Percentiles rank a stretch among this genome's conserved stretches.
phyloP scores from a whole-genome alignment of 2,329 filamentous ascomycete species.

The Fusarium poae region DNA sequence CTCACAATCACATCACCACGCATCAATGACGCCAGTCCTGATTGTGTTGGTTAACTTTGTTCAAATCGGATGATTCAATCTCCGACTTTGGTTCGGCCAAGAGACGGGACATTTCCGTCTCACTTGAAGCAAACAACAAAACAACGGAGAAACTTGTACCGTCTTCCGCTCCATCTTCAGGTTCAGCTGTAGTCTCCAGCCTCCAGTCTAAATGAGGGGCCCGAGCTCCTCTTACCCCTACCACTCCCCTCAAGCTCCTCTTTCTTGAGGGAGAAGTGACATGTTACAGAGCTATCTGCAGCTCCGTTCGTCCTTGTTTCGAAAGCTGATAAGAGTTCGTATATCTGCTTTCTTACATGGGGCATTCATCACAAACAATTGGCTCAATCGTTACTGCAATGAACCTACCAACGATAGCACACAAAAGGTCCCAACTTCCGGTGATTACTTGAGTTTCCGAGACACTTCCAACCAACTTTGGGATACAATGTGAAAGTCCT shows the following conservation, averaged over 20 bases:
- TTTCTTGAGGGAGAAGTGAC: conserved; percentile 22
- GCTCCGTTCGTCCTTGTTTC: conserved; percentile 38
- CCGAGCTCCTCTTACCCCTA: conserved; percentile 20
- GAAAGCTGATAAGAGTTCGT: conserved; percentile 22
- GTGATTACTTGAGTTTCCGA: conserved; percentile 15
- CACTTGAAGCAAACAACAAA: conserved; percentile 20
- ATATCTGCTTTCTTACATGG: conserved; percentile 1
- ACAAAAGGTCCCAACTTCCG: conserved; percentile 16
- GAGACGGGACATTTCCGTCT: conserved; percentile 11
- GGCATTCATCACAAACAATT: not conserved
- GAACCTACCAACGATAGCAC: conserved; percentile 2
- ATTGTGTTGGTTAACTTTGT: not conserved
- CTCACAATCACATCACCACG: conserved; percentile 26
- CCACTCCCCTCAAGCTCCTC: conserved; percentile 4
- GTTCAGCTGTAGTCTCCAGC: not conserved
- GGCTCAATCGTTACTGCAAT: not conserved
- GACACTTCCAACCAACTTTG: conserved; percentile 16
- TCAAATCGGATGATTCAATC: conserved; percentile 4
- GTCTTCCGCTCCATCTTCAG: conserved; percentile 19
- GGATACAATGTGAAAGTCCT: conserved; percentile 26
- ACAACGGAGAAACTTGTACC: conserved; percentile 37
- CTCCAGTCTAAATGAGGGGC: conserved; percentile 8
- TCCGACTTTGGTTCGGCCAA: conserved; percentile 26
- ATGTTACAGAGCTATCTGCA: conserved; percentile 34
- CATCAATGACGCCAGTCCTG: conserved; percentile 38